Conservation (phyloP, 2,329 filamentous ascomycete genomes). For the Colletotrichum tamarilloi region DNA sequence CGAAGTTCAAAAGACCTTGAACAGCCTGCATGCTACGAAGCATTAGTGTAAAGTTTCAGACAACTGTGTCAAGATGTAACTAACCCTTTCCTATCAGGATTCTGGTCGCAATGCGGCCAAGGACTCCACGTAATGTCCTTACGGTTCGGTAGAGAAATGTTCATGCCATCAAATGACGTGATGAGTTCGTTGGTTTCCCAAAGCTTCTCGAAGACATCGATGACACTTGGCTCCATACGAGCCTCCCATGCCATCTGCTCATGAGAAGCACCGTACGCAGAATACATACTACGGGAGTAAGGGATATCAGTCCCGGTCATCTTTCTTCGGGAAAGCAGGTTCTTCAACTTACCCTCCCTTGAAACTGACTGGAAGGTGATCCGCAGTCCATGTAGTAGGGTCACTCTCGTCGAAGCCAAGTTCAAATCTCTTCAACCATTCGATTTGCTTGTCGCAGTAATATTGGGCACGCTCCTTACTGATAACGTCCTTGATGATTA, state of each 20-base stretch:
- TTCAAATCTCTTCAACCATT: conserved; percentile 55
- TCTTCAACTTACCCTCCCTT: conserved; percentile 46
- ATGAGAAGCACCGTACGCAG: conserved; percentile 49
- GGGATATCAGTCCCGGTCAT: accelerated
- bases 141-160: conserved; percentile 54
- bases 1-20: conserved; percentile 56
- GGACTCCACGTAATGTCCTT: conserved; percentile 51
- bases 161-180: conserved; percentile 47
- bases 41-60: background rate
- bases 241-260: conserved; percentile 58
- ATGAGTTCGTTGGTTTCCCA: conserved; percentile 48
- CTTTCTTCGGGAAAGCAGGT: no score
- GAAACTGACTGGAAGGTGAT: conserved; percentile 54
- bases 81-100: conserved; percentile 51
- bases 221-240: conserved; percentile 51
- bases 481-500: conserved; percentile 53
- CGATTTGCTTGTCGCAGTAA: conserved; percentile 51
- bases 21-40: conserved; percentile 44
- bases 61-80: background rate
- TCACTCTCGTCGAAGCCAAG: conserved; percentile 52
- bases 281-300: conserved; percentile 48
- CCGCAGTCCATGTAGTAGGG: conserved; percentile 52
- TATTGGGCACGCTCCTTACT: conserved; percentile 49
- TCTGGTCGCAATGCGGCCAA: conserved; percentile 59
- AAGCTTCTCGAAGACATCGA: conserved; percentile 53